These are phyloP conservation scores for Colletotrichum tofieldiae DNA, from an alignment of 2,329 filamentous ascomycete species.

Conservation along the genomic window DNA sequence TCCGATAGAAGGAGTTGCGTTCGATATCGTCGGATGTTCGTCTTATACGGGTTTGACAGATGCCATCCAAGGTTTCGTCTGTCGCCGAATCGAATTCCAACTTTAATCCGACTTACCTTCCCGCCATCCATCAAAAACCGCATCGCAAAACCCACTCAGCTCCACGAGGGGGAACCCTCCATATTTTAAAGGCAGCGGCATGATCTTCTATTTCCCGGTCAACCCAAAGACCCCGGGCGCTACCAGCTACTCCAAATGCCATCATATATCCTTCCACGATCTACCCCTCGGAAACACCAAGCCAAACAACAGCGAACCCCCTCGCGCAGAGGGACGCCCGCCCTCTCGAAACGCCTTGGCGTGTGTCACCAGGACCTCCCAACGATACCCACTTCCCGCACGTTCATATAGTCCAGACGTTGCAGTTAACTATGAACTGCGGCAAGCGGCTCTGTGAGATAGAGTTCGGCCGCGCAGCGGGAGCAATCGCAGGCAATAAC, in stretches of 20 bases:
- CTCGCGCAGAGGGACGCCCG: background rate
- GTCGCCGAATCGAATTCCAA: background rate
- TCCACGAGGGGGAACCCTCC: background rate
- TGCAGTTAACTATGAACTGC: background rate
- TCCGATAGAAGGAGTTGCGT: background rate
- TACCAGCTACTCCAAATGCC: background rate
- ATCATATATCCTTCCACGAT: background rate
- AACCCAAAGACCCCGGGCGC: background rate
- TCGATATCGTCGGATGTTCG: background rate
- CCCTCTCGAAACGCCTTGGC: conserved; percentile 3
- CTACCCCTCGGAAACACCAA: conserved; percentile 4
- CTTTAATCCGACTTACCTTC: background rate
- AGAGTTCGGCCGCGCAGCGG: conserved; percentile 14
- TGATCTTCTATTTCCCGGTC: no score
- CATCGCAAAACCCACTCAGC: background rate
- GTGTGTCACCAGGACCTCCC: background rate
- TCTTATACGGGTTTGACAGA: background rate
- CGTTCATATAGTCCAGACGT: background rate
- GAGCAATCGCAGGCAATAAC: background rate
- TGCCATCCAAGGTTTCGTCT: background rate
- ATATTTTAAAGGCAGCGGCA: background rate
- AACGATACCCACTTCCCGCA: background rate
- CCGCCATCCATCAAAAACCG: no score
- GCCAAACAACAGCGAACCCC: background rate
- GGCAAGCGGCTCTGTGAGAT: background rate